Evolutionary conservation across 768 basidiomycete species (phyloP), one percentile per base, ranked within the genome.

Genomic region (Naganishia onofrii): DNA sequence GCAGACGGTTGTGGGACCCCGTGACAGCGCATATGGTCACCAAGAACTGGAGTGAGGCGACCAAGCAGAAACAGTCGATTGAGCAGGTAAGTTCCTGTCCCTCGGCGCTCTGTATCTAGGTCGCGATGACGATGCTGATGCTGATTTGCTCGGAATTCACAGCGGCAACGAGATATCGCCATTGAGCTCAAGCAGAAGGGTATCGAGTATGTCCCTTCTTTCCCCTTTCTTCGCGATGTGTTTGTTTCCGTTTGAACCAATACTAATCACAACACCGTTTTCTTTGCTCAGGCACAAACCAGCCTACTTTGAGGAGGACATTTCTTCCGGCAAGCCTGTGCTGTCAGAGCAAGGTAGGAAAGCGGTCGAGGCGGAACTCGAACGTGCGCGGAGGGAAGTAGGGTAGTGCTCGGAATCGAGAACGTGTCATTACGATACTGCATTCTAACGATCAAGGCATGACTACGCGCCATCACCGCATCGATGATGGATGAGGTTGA

Each of bases 1-100:
- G 92, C 71, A 84, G 93, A 70, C 87, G 86, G 83, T 80, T 98
- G 66, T 98, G 96, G 96, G 88, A 89, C 17, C 78, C 82, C 0
- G 79, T 97, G 26, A 95, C 94, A 63, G 84, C 82, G 54, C 83
- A 85, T 70, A 81, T 98, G 68, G 58, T 90, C 53, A 85, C 83
- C 77, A 98, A 96, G 85, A 90, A 94, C 77, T 99, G 86, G 81
- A 85, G 86, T 28, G 92, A 94, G 51, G 96, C 96, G 65, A 97
- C 92, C 69, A 90, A 85, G 84, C 87, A 90, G 83, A 99, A 99
- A 84, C 86, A 93, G 65, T 81, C 81, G 5, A 95, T 99, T 68
- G 96, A 99, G 82, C 95, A 98, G 85, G 70, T 66, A 38, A 28
- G 68, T 69, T 21, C 29, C n/a, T 34, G 31, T 17, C 29, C 13